Base-by-base conservation (phyloP, 2,329 filamentous ascomycete species). In the Penicillium sp. region DNA sequence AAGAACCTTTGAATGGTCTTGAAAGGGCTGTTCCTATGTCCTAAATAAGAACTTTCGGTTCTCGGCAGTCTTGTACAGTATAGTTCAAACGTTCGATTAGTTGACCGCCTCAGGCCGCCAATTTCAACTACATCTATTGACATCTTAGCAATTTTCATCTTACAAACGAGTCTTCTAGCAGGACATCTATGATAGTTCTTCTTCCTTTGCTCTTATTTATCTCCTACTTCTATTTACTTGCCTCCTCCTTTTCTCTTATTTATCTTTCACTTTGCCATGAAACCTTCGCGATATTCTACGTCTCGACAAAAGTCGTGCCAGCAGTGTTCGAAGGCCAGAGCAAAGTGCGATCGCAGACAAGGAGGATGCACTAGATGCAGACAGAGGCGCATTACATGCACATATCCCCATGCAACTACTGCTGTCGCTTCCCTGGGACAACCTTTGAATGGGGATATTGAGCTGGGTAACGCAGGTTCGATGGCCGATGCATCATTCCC, bases 221-320 rank as follows among this genome's bases (percentile, higher is more conserved):
- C n/a, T n/a, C n/a, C n/a, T n/a, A n/a, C n/a, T n/a, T n/a, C n/a
- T n/a, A n/a, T n/a, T n/a, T n/a, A n/a, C n/a, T n/a, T n/a, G n/a
- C n/a, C n/a, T n/a, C n/a, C n/a, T n/a, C n/a, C n/a, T n/a, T n/a
- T n/a, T n/a, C n/a, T n/a, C n/a, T n/a, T n/a, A n/a, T n/a, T n/a
- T n/a, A n/a, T n/a, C n/a, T n/a, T n/a, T n/a, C n/a, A n/a, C n/a
- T 7, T 4, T 37, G 13, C 35, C 5, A 55, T 55, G 52, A 49
- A 35, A 11, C 39, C 45, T 4, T 44, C 54, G 28, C 38, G 54
- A 13, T 54, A 56, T 37, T 40, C 51, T 34, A 44, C 34, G 10
- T 49, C 54, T 8, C 49, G 54, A 23, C 49, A 54, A 28, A 56
- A 52, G 26, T 48, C 51, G 20, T 54, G 49, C 32, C 46, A 50